A percentile compares a stretch with the other conserved stretches of the same genome.
These are phyloP conservation scores for Phyllosticta paracitricarpa DNA, from an alignment of 2,329 filamentous ascomycete genomes.

Conservation along the genomic window DNA sequence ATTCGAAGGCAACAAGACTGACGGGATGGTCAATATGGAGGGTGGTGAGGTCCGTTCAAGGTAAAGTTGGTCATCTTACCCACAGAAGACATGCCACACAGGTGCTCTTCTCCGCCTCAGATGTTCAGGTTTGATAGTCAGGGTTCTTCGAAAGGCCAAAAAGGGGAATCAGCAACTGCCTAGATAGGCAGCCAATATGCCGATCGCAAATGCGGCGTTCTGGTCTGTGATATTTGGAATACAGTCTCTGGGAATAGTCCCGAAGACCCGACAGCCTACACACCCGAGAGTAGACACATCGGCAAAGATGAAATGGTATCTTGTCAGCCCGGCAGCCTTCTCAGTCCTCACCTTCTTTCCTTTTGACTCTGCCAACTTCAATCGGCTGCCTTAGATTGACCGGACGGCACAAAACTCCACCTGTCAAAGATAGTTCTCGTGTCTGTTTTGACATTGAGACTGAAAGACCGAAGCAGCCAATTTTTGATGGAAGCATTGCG, in stretches of 20 bases:
- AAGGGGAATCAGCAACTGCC: neutral
- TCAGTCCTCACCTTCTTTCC: neutral
- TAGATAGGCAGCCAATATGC: neutral
- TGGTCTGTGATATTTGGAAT: neutral
- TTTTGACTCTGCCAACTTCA: neutral
- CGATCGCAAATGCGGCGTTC: neutral
- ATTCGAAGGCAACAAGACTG: neutral
- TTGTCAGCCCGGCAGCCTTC: neutral
- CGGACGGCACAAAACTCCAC: too few species aligned
- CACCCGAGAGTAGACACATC: neutral
- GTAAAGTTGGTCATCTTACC: neutral
- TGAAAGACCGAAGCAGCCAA: too few species aligned
- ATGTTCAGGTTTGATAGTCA: neutral
- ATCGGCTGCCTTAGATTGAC: neutral
- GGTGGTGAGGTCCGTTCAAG: neutral
- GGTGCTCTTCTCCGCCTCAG: neutral
- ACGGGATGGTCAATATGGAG: neutral
- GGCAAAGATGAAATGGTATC: neutral
- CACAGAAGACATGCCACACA: neutral
- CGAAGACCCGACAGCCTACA: neutral
- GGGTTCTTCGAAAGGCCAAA: neutral
- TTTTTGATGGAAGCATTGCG: too few species aligned
- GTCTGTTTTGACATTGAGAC: too few species aligned
- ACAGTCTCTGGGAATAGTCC: neutral
- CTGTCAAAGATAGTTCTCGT: too few species aligned